Conservation (phyloP, 257 asterid genomes). For the Solanum dulcamara region DNA sequence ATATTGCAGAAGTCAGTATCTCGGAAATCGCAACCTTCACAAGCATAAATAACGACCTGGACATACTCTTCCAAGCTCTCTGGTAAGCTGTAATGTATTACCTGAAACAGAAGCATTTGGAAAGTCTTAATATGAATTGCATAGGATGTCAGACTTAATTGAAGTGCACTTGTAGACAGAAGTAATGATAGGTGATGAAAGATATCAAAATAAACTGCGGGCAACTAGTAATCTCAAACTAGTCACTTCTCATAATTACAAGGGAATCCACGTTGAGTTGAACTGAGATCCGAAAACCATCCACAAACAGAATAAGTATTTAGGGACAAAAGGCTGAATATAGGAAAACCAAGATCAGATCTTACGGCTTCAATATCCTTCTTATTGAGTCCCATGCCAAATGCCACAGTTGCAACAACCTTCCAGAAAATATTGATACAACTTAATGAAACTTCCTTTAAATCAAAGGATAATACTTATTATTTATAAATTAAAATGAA, state of each 20-base stretch:
- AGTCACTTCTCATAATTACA: neutral
- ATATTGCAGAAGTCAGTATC: neutral
- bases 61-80: conserved; percentile 98
- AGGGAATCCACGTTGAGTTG: neutral
- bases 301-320: neutral
- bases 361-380: conserved; percentile 96
- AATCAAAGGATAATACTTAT: neutral
- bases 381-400: conserved; percentile 98
- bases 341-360: conserved; percentile 3
- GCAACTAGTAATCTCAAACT: neutral
- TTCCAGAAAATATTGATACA: conserved; percentile 25
- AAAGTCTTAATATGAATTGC: neutral
- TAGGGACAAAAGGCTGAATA: neutral
- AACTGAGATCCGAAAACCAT: neutral
- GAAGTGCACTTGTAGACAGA: neutral
- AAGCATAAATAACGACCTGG: conserved; percentile 44
- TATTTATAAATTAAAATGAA: neutral
- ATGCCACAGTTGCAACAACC: conserved; percentile 99
- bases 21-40: neutral
- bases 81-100: conserved; percentile 87
- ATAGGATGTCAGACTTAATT: neutral
- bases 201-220: neutral
- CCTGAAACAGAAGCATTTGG: conserved; percentile 36
- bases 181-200: neutral
- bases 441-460: neutral